Percentiles rank a stretch among this genome's conserved stretches.
phyloP scores from a whole-genome alignment of 352 stramenopile species.

The Phytophthora parvispora region DNA sequence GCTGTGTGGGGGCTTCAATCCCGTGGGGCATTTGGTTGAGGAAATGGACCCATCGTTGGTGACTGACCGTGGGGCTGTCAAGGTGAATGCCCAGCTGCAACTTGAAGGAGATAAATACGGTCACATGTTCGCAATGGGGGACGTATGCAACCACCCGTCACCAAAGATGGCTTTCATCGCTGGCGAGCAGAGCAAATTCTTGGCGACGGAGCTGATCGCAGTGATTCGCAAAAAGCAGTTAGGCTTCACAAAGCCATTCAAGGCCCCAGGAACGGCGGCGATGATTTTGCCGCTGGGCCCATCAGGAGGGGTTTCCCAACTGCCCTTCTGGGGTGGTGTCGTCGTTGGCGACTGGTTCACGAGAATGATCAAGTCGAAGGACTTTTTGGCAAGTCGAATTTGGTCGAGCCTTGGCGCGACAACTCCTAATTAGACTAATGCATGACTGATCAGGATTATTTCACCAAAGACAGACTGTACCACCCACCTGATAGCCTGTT shows the following conservation, averaged over 20 bases:
- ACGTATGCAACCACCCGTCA: slow-evolving; percentile 47
- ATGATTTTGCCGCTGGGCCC: slow-evolving; percentile 49
- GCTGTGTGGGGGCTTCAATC: slow-evolving; percentile 38
- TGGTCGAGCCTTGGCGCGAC: slow-evolving; percentile 25
- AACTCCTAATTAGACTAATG: background rate
- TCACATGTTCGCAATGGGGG: slow-evolving; percentile 49
- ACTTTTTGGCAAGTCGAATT: slow-evolving; percentile 36
- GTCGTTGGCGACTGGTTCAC: slow-evolving; percentile 45
- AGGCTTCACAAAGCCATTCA: slow-evolving; percentile 31
- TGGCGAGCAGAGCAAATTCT: slow-evolving; percentile 36
- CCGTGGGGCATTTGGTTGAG: slow-evolving; percentile 21
- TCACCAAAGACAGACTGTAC: too few species aligned
- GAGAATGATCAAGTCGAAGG: slow-evolving; percentile 37
- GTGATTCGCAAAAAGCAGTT: slow-evolving; percentile 31
- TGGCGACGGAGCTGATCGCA: slow-evolving; percentile 25
- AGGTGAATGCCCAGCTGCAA: slow-evolving; percentile 39
- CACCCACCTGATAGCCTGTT: too few species aligned
- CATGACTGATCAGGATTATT: background rate
- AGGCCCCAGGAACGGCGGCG: slow-evolving; percentile 16
- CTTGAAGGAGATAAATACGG: slow-evolving; percentile 33
- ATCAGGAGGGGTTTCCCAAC: slow-evolving; percentile 41
- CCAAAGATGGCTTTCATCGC: slow-evolving; percentile 48
- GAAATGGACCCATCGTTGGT: slow-evolving; percentile 28
- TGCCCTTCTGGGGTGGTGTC: slow-evolving; percentile 38
- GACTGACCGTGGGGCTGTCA: slow-evolving; percentile 25